Evolutionary conservation across 208 protist genomes (phyloP).

Genomic region (Naegleria fowleri): DNA sequence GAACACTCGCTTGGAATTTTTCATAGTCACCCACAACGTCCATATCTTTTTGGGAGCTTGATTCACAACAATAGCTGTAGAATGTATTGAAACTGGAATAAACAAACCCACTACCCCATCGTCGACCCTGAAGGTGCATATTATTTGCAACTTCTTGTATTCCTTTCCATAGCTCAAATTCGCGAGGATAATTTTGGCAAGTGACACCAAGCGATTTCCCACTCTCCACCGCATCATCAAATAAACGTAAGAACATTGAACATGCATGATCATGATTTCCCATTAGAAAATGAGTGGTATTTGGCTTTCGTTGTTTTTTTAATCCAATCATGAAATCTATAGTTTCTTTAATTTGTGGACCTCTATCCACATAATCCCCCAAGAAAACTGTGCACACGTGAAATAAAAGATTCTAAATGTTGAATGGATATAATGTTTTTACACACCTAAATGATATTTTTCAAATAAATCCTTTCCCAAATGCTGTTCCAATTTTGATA

Average conservation of each 20-base stretch:
- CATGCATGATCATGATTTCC: background rate
- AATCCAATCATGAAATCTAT: background rate
- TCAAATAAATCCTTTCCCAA: background rate
- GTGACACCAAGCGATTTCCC: background rate
- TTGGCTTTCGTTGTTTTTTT: background rate
- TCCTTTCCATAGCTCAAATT: background rate
- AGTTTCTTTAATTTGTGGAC: background rate
- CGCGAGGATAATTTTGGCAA: background rate
- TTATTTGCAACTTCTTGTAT: background rate
- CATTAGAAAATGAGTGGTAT: background rate
- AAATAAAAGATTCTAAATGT: too few relatives aligned
- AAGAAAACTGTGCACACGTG: background rate
- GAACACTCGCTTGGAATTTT: background rate
- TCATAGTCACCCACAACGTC: background rate
- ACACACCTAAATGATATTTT: background rate
- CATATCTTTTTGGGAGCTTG: background rate
- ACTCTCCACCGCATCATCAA: background rate
- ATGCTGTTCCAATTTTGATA: background rate
- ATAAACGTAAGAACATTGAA: background rate
- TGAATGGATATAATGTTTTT: too few relatives aligned
- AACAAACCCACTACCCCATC: background rate
- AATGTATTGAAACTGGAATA: background rate
- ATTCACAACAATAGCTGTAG: background rate
- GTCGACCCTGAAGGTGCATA: background rate
- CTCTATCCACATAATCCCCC: conserved; percentile 1